These are phyloP conservation scores for Conoideocrella luteorostrata DNA, from an alignment of 2,329 filamentous ascomycete species.

Conservation along the genomic window DNA sequence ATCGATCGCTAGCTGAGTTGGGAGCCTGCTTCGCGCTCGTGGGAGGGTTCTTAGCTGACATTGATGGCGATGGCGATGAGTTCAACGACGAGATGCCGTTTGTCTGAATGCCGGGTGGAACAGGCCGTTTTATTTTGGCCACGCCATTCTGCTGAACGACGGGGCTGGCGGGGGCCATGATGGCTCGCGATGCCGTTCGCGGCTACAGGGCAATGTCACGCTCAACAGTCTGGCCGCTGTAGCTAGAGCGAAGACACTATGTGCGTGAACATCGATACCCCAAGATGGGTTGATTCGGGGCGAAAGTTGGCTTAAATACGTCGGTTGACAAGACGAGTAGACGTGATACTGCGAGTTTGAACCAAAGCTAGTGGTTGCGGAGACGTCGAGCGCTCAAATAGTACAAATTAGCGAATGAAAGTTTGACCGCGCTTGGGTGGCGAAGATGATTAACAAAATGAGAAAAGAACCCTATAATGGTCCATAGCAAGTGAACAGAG, in stretches of 20 bases:
- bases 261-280: conserved; percentile 14
- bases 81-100: conserved; percentile 54
- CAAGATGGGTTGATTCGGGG: conserved; percentile 2
- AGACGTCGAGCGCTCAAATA: conserved; percentile 9
- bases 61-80: conserved; percentile 53
- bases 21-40: conserved; percentile 34
- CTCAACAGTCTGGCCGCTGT: conserved; percentile 4
- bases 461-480: background rate
- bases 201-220: conserved; percentile 3
- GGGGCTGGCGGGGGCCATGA: conserved; percentile 52
- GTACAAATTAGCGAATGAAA: conserved; percentile 4
- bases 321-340: conserved; percentile 2
- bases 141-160: conserved; percentile 36
- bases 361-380: conserved; percentile 16
- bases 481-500: background rate
- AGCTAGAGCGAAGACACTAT: background rate
- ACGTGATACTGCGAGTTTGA: conserved; percentile 13
- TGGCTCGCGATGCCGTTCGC: conserved; percentile 16
- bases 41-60: conserved; percentile 50
- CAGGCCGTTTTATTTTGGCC: conserved; percentile 62
- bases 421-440: conserved; percentile 7
- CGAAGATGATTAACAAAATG: conserved; percentile 2
- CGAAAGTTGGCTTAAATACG: background rate
- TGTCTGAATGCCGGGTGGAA: conserved; percentile 58
- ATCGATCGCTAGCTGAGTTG: conserved; percentile 28